Percentiles rank a stretch among this genome's conserved stretches.
Evolutionary conservation across 1,139 yeast genomes (phyloP).

Genomic region (Sugiyamaella paludigena): DNA sequence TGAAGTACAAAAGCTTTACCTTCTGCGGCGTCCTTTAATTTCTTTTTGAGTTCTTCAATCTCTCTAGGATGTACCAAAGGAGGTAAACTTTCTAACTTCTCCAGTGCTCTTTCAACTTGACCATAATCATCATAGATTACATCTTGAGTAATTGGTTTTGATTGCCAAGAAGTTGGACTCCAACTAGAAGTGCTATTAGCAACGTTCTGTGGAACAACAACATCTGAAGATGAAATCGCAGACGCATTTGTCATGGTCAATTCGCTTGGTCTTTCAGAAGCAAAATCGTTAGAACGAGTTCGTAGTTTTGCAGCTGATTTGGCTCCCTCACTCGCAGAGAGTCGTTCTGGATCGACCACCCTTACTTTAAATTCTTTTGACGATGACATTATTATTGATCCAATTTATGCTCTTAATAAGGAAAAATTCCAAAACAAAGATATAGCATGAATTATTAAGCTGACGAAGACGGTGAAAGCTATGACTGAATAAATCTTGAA

Average conservation of each 20-base stretch:
- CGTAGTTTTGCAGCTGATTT: conserved; percentile 41
- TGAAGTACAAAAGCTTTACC: conserved; percentile 46
- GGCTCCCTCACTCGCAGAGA: conserved; percentile 39
- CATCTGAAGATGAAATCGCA: not conserved
- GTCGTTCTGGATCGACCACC: conserved; percentile 37
- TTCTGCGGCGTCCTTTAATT: conserved; percentile 42
- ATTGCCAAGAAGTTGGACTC: conserved; percentile 45
- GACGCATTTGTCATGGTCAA: conserved; percentile 6
- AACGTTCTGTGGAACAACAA: not conserved
- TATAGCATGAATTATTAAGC: not conserved
- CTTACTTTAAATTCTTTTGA: conserved; percentile 26
- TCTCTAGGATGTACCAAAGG: conserved; percentile 44
- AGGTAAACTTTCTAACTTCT: conserved; percentile 43
- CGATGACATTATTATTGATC: not conserved
- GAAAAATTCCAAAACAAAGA: not conserved
- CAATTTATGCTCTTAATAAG: no score
- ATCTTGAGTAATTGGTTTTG: conserved; percentile 44
- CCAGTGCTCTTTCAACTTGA: conserved; percentile 40
- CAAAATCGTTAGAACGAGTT: conserved; percentile 34
- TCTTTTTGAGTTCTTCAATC: conserved; percentile 36
- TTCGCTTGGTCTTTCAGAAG: conserved; percentile 16
- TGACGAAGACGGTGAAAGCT: not conserved
- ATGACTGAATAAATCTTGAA: no score
- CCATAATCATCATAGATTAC: conserved; percentile 42
- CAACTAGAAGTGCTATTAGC: conserved; percentile 26